Percentiles rank a stretch among this genome's conserved stretches.
Evolutionary conservation across 345 rosid genomes (phyloP).

Genomic region (Mercurialis annua): DNA sequence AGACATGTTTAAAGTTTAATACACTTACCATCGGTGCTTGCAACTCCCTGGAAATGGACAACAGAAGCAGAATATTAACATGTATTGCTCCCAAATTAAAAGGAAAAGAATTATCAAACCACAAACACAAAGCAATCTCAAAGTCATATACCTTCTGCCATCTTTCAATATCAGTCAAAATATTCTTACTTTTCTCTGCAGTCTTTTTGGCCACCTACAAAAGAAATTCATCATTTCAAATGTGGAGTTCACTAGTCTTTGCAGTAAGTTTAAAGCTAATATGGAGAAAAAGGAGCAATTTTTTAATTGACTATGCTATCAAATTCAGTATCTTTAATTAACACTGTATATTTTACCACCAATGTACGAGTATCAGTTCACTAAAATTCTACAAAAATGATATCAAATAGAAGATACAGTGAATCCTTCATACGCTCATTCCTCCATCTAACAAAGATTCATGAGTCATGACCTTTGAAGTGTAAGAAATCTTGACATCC

Average conservation of each 20-base stretch:
- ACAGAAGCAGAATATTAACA: constrained; percentile 24
- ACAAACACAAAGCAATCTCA: constrained; percentile 12
- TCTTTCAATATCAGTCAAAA: constrained; percentile 85
- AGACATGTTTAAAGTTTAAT: constrained; percentile 6
- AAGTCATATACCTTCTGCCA: constrained; percentile 80
- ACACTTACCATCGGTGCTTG: constrained; percentile 85
- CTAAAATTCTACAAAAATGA: background rate
- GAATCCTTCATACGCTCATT: background rate
- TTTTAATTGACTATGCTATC: background rate
- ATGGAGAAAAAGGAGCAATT: background rate
- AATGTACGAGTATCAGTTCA: background rate
- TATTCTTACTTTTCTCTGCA: constrained; percentile 81
- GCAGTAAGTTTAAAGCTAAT: background rate
- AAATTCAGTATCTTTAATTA: background rate
- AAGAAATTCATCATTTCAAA: constrained; percentile 22
- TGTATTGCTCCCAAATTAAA: constrained; percentile 10
- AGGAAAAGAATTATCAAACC: background rate
- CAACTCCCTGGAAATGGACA: constrained; percentile 76
- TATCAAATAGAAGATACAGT: background rate
- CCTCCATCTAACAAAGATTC: background rate
- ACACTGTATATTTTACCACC: background rate
- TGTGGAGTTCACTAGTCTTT: constrained; percentile 4
- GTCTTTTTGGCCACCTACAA: constrained; percentile 85
- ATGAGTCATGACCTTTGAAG: background rate
- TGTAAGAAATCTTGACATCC: background rate